Evolutionary conservation across 441 rosid species (phyloP).

Genomic region (Arabidopsis lyrata): DNA sequence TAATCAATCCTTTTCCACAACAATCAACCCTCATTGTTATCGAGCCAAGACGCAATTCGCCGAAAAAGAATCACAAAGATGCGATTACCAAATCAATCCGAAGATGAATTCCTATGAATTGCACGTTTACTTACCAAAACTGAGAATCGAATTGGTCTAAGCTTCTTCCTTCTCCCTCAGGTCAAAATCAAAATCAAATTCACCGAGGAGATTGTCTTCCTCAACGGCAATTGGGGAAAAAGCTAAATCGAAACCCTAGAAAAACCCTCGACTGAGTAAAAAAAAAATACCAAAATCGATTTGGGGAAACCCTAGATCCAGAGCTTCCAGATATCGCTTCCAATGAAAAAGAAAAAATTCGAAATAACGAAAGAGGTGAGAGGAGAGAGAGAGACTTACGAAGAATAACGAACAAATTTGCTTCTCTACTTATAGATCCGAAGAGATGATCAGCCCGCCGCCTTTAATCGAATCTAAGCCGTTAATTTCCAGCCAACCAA

Average conservation of each 20-base stretch:
- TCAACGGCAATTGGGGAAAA: constrained; percentile 24
- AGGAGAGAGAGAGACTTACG: constrained; percentile 27
- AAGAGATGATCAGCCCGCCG: constrained; percentile 46
- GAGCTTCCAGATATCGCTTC: constrained; percentile 44
- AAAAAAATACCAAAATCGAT: constrained; percentile 46
- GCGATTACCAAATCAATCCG: constrained; percentile 27
- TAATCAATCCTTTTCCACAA: constrained; percentile 8
- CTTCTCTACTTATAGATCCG: constrained; percentile 62
- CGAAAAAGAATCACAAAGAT: constrained; percentile 16
- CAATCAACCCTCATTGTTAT: too few relatives aligned
- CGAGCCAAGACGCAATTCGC: constrained; percentile 12
- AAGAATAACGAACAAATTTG: constrained; percentile 29
- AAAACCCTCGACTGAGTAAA: constrained; percentile 52
- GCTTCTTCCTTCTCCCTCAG: constrained; percentile 36
- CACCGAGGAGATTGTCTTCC: constrained; percentile 42
- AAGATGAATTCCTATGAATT: constrained; percentile 14
- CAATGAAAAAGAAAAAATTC: neutral
- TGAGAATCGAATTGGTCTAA: neutral
- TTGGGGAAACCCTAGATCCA: constrained; percentile 60
- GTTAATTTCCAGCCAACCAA: constrained; percentile 37
- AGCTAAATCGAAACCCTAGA: constrained; percentile 41
- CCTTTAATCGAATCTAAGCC: constrained; percentile 52
- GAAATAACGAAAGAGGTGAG: constrained; percentile 28
- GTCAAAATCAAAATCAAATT: constrained; percentile 44
- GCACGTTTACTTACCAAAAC: constrained; percentile 23